A percentile compares a stretch with the other conserved stretches of the same genome.
Evolutionary conservation across 2,329 filamentous ascomycete genomes (phyloP).

Genomic region (Alternaria gaisen): DNA sequence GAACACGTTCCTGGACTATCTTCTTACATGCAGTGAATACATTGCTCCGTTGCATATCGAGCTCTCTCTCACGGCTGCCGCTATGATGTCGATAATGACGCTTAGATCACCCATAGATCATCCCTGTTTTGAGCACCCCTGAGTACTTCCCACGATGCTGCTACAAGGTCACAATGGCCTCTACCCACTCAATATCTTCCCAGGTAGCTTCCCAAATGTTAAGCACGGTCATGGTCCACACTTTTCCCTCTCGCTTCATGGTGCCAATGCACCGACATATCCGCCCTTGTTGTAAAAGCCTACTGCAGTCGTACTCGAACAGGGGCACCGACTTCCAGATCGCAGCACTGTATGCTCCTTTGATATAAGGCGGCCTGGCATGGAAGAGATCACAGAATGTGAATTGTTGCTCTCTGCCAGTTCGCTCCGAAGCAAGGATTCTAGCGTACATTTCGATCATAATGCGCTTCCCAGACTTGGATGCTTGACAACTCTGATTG

Average conservation of each 20-base stretch:
- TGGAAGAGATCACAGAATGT: conserved; percentile 71
- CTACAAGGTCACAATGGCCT: conserved; percentile 52
- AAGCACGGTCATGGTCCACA: conserved; percentile 57
- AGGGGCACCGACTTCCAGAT: conserved; percentile 58
- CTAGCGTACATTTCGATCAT: conserved; percentile 71
- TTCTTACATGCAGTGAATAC: background rate
- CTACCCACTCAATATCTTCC: conserved; percentile 64
- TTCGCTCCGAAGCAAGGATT: conserved; percentile 66
- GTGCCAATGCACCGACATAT: conserved; percentile 61
- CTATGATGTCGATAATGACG: conserved; percentile 10
- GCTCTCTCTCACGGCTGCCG: background rate
- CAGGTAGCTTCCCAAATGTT: conserved; percentile 63
- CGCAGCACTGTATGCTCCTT: conserved; percentile 52
- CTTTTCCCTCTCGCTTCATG: conserved; percentile 56
- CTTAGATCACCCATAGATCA: conserved; percentile 12
- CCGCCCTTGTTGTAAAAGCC: conserved; percentile 53
- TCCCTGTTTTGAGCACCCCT: background rate
- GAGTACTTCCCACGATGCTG: background rate
- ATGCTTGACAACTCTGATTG: conserved; percentile 57
- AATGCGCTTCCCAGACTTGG: conserved; percentile 59
- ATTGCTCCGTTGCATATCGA: no score
- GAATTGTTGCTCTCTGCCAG: conserved; percentile 67
- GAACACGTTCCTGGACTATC: background rate
- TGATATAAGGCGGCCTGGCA: conserved; percentile 64
- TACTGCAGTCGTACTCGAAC: conserved; percentile 57